Percentiles rank a stretch among this genome's conserved stretches.
phyloP scores from a whole-genome alignment of 176 grass and related monocot species.

The Phoenix roebelenii region DNA sequence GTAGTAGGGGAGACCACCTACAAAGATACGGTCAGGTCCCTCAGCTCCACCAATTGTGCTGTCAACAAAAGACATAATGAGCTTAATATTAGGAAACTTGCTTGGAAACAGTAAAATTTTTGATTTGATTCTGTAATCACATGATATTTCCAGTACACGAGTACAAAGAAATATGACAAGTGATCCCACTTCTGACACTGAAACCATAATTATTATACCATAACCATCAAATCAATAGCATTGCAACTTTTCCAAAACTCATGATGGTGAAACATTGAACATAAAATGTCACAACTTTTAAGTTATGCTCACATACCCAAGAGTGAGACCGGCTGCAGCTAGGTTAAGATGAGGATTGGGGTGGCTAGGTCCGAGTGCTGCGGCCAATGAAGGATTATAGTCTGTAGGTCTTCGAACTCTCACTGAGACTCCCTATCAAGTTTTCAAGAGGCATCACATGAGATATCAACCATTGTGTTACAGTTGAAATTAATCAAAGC shows the following conservation, averaged over 20 bases:
- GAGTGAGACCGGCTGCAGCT: constrained; percentile 16
- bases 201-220: too few species aligned
- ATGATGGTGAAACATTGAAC: not conserved
- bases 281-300: not conserved
- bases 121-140: too few species aligned
- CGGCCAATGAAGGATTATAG: constrained; percentile 27
- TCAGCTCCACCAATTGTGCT: constrained; percentile 20
- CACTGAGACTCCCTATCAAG: constrained; percentile 28
- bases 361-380: constrained; percentile 24
- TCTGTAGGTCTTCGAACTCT: constrained; percentile 28
- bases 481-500: too few species aligned
- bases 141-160: too few species aligned
- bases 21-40: constrained; percentile 26
- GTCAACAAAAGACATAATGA: not conserved
- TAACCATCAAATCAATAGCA: not conserved
- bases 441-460: not conserved
- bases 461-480: not conserved
- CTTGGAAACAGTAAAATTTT: too few species aligned
- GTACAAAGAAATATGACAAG: too few species aligned
- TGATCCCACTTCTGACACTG: too few species aligned
- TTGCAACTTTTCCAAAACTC: not conserved
- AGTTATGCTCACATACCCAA: constrained; percentile 7
- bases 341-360: constrained; percentile 24
- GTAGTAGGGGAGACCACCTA: constrained; percentile 24
- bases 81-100: too few species aligned